phyloP scores from a whole-genome alignment of 768 basidiomycete genomes.

The Russula dissimulans region DNA sequence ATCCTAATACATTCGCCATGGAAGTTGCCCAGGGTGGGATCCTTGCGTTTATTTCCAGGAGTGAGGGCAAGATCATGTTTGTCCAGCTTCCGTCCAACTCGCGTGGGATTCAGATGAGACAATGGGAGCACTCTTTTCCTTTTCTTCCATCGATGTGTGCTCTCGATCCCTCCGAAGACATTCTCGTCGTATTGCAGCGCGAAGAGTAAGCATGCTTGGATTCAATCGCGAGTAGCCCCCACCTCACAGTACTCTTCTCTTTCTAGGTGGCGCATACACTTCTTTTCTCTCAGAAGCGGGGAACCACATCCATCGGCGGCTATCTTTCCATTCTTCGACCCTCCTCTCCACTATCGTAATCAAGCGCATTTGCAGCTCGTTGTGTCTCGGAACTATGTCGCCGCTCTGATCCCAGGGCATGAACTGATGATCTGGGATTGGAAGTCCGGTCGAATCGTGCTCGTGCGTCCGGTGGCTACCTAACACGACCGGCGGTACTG shows the following conservation, averaged over 20 bases:
- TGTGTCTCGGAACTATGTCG: background rate
- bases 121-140: conserved; percentile 4
- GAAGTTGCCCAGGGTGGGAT: background rate
- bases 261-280: background rate
- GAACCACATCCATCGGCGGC: conserved; percentile 5
- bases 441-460: conserved; percentile 4
- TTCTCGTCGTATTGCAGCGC: background rate
- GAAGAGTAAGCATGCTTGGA: background rate
- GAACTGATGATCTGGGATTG: conserved; percentile 1
- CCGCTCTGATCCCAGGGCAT: background rate
- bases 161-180: conserved; percentile 3
- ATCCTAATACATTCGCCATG: background rate
- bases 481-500: background rate
- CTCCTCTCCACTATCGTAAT: background rate
- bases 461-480: background rate
- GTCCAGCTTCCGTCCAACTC: background rate
- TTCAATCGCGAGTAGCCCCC: background rate
- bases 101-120: background rate
- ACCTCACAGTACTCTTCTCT: background rate
- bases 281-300: conserved; percentile 5
- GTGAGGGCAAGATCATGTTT: background rate
- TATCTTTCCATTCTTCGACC: background rate
- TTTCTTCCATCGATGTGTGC: background rate
- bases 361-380: background rate
- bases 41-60: background rate